phyloP scores from a whole-genome alignment of 1,139 yeast species.

The Petasospora fabianii region DNA sequence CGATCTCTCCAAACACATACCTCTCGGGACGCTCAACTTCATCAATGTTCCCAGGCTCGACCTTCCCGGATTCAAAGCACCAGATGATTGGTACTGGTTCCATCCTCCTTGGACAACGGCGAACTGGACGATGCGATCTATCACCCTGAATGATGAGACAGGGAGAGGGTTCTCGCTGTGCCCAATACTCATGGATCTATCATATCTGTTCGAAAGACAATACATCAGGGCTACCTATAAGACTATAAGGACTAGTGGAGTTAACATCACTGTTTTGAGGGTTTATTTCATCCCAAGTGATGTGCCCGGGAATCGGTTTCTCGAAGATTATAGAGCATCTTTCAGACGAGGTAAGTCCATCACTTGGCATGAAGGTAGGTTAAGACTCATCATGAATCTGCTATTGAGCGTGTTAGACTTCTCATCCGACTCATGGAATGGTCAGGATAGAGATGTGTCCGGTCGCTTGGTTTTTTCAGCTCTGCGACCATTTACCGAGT shows the following conservation, averaged over 20 bases:
- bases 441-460: conserved; percentile 1
- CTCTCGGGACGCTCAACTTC: conserved; percentile 47
- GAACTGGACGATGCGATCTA: conserved; percentile 20
- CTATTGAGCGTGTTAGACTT: conserved; percentile 40
- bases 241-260: conserved; percentile 15
- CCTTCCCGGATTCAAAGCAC: conserved; percentile 29
- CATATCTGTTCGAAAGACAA: conserved; percentile 38
- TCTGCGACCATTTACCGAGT: conserved; percentile 6
- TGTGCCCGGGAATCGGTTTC: conserved; percentile 34
- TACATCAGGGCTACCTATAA: conserved; percentile 45
- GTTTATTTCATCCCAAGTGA: conserved; percentile 50
- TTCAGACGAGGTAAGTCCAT: conserved; percentile 29
- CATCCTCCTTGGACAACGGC: conserved; percentile 33
- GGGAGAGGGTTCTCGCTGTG: conserved; percentile 15
- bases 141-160: neutral
- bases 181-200: conserved; percentile 34
- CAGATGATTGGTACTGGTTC: conserved; percentile 54
- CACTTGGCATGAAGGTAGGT: conserved; percentile 31
- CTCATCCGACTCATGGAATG: conserved; percentile 25
- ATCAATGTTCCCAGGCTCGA: conserved; percentile 38
- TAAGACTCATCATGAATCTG: conserved; percentile 32
- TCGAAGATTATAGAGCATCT: conserved; percentile 34
- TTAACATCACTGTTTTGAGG: conserved; percentile 33
- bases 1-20: conserved; percentile 37
- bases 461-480: conserved; percentile 16